Evolutionary conservation across 164 flowering plant species (phyloP), one percentile per base, ranked within the genome.

Genomic region (Nymphaea colorata): DNA sequence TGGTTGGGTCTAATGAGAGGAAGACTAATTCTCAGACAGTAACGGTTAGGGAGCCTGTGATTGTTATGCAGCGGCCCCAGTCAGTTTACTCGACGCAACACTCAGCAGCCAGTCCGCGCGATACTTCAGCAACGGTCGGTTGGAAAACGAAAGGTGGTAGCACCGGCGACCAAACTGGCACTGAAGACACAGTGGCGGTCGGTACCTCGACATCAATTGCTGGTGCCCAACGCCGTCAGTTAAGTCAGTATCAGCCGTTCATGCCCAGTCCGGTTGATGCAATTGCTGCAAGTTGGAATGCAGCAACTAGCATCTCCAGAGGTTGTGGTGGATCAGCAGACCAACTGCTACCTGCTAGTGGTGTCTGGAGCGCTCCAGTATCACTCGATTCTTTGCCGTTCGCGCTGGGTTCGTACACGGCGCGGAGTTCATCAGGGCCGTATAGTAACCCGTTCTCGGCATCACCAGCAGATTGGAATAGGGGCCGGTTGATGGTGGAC

Each of bases 61-160:
- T 79, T 17, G 69, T 88, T 88, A 85, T 85, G 87, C 96, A 90
- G 79, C 87, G 87, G 3, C 86, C 88, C 0, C 88, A 84, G 59
- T 74, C 88, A 59, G 74, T 76, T 17, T 82, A 77, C 70, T 61
- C 61, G 47, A 84, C 82, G 72, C 83, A 74, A 45, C 69, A 84
- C n/a, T 64, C 47, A 43, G 71, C 75, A 3, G 62, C 71, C 16
- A 59, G 82, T 3, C 78, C 74, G 69, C 69, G 78, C n/a, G 74
- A 76, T 44, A 66, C 82, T 8, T 79, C 86, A 3, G 83, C 73
- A 17, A 64, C 82, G 11, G 66, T 82, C 43, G 76, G 84, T 59
- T 82, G 87, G 85, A 79, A 77, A 73, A 73, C 82, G 0, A 76
- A 65, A 69, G 73, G 72, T 69, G 62, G 60, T 55, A 61, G 69